Base-by-base conservation (phyloP, 106 monocot genomes). In the Acanthochlamys bracteata region DNA sequence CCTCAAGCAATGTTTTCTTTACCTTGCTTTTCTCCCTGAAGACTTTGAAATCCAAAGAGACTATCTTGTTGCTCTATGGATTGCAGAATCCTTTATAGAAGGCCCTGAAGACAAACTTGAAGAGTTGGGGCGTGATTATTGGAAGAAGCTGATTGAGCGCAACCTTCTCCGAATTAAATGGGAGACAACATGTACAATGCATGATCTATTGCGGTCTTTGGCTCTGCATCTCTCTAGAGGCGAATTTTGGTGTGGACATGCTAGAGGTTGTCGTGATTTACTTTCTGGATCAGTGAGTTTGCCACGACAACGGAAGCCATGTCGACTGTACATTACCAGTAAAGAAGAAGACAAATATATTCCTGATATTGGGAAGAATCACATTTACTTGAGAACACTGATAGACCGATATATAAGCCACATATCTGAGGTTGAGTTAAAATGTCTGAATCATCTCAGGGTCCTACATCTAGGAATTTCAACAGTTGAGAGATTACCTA, bases 81-180 rank as follows among this genome's bases (percentile, higher is more conserved):
- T 75, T 4, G 60, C 66, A 6, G 78, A 83, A 17, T 71, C 75
- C 2, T 75, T 78, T 21, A 20, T 83, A n/a, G 57, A 42, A 17
- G 25, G 41, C 14, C 40, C 63, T 42, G 73, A 59, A 11, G 16
- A 40, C 17, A 1, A 24, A 4, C 20, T 78, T 43, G 70, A 74
- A 23, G 67, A 78, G 4, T 14, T 59, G 2, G 78, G 51, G 19
- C 52, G 60, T 9, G 63, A 54, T 6, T 71, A 72, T 59, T 75
- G 54, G 47, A 25, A 47, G 15, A 71, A 78, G 25, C 20, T 83
- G 23, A 24, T 75, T 8, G 25, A 16, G 10, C 67, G 78, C 21
- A 53, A 60, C 12, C 69, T 83, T 33, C 52, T 83, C 20, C 74
- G 71, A 19, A 24, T 20, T 25, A 20, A 4, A 15, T 13, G 41